Base-by-base conservation (phyloP, 2,329 filamentous ascomycete species). In the Canariomyces notabilis region DNA sequence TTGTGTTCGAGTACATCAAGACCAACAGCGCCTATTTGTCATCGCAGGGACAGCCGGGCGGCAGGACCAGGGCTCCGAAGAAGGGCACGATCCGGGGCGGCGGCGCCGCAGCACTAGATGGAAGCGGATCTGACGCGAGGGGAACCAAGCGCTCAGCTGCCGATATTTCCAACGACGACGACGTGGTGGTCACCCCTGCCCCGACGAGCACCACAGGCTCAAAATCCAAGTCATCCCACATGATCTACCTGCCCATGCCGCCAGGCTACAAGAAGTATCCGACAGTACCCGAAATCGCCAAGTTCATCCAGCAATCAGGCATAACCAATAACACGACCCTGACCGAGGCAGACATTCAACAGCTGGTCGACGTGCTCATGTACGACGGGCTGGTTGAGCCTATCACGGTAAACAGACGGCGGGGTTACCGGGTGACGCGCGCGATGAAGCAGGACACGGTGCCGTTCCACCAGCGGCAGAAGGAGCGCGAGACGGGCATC, bases 351-450 rank as follows among this genome's bases (percentile, higher is more conserved):
- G 90, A 95, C 59, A 84, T 97, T 56, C 80, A 88, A 60, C 85
- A 91, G 63, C 75, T 97, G 15, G 75, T 97, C 34, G 86, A 96
- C 59, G 86, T 96, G 57, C 80, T 98, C 49, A 83, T 88, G 42
- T 94, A 85, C 68, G 93, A 98, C 59, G 87, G 88, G 42, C 83
- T 87, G 50, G 71, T 98, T 37, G 88, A 97, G 64, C 69, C 72
- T 23, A 69, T 84, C 47, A 71, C 67, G 49, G 70, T 75, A 46
- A 74, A 67, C 37, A 68, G 68, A 21, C 68, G 67, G 51, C 62
- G 72, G 40, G 77, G 72, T 40, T 83, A 78, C 64, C 71, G 78
- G 42, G 74, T 74, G 4, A 66, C 70, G 29, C 71, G 76, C 39
- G 62, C 76, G 37, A 63, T 71, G 9, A 74, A 72, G 56, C 73